phyloP scores from a whole-genome alignment of 768 basidiomycete species.

The Leccinum variicolor region DNA sequence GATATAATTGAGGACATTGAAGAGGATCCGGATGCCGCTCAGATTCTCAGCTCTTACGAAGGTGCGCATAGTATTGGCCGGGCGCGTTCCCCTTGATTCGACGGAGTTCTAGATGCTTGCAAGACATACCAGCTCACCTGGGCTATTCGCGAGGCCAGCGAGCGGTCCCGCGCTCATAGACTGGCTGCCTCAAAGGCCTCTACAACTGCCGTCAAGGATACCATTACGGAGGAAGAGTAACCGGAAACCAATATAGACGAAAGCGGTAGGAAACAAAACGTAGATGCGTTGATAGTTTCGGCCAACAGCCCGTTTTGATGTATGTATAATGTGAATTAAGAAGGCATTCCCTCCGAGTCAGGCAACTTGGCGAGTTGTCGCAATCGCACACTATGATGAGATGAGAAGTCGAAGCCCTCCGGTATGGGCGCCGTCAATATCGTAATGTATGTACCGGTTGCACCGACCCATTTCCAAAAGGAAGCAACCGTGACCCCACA shows the following conservation, averaged over 20 bases:
- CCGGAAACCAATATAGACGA: not conserved
- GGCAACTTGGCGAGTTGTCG: not conserved
- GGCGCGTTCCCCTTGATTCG: not conserved
- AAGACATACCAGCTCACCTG: constrained; percentile 90
- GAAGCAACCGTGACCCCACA: constrained; percentile 48
- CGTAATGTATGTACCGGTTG: not conserved
- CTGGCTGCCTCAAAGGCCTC: constrained; percentile 35
- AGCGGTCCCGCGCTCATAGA: constrained; percentile 54
- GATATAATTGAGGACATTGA: constrained; percentile 89
- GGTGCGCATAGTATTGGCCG: constrained; percentile 40
- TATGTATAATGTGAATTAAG: not conserved
- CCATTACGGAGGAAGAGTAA: constrained; percentile 28
- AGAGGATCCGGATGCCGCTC: constrained; percentile 74
- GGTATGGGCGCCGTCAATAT: constrained; percentile 13
- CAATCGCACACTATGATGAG: not conserved
- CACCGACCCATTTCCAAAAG: constrained; percentile 31
- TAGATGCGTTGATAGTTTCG: constrained; percentile 1
- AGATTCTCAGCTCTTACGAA: constrained; percentile 82
- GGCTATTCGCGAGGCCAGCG: constrained; percentile 83
- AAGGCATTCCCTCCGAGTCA: not conserved
- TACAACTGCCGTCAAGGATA: constrained; percentile 22
- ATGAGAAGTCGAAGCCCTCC: constrained; percentile 38
- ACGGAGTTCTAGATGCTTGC: constrained; percentile 60
- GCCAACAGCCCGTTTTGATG: not conserved
- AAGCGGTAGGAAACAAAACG: not conserved